Evolutionary conservation across 805 yeast species (phyloP).

Genomic region (Hermanozyma aechmeae): DNA sequence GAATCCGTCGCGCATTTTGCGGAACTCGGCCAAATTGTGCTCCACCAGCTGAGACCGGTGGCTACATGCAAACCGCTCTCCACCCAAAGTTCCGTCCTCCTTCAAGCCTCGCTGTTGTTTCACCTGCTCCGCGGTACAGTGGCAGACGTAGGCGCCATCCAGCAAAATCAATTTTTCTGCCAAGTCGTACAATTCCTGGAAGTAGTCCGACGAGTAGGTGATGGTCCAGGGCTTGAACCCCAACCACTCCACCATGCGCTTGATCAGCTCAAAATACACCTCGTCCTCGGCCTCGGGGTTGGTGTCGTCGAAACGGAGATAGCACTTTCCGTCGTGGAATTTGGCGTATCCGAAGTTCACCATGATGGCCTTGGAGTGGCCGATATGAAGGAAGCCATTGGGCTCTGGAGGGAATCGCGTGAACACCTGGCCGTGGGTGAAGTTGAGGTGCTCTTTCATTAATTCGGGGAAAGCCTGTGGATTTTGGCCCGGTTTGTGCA

Average conservation of each 20-base stretch:
- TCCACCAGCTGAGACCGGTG: constrained; percentile 67
- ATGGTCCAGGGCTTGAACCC: constrained; percentile 92
- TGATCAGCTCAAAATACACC: constrained; percentile 74
- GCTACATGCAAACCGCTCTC: constrained; percentile 76
- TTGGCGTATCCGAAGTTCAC: constrained; percentile 97
- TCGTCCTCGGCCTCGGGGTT: constrained; percentile 99
- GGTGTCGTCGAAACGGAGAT: constrained; percentile 92
- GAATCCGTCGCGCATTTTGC: constrained; percentile 85
- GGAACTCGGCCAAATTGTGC: constrained; percentile 69
- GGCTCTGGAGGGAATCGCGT: constrained; percentile 99
- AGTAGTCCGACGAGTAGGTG: constrained; percentile 94
- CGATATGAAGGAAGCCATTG: constrained; percentile 93
- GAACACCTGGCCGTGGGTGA: constrained; percentile 73
- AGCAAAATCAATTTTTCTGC: constrained; percentile 72
- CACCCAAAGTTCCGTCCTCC: constrained; percentile 90
- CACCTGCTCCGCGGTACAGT: constrained; percentile 86
- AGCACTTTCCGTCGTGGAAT: constrained; percentile 77
- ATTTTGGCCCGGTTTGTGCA: constrained; percentile 93
- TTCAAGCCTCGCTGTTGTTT: constrained; percentile 84
- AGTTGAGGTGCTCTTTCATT: constrained; percentile 68
- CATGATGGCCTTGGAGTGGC: constrained; percentile 96
- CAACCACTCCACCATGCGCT: constrained; percentile 82
- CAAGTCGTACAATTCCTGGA: constrained; percentile 76
- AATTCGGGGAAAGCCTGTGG: constrained; percentile 84
- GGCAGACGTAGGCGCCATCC: constrained; percentile 85